These are phyloP conservation scores for Bocquillonia castaneifolia DNA, from an alignment of 441 rosid species.

Conservation along the genomic window DNA sequence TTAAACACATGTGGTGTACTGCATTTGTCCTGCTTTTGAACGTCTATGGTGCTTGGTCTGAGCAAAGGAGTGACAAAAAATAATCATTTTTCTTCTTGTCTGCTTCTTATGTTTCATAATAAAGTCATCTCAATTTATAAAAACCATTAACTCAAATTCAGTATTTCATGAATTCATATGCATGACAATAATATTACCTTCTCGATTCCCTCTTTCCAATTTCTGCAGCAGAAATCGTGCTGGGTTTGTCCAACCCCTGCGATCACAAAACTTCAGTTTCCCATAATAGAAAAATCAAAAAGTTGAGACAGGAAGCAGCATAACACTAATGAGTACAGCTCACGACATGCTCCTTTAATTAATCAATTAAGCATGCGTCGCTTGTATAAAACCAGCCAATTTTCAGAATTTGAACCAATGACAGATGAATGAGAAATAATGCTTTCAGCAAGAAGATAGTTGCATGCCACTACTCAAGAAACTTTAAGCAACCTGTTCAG, in stretches of 20 bases:
- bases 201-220: constrained; percentile 40
- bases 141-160: background rate
- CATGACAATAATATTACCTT: constrained; percentile 40
- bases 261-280: constrained; percentile 19
- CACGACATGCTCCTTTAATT: background rate
- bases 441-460: background rate
- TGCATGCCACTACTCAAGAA: background rate
- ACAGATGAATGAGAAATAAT: background rate
- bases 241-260: constrained; percentile 44
- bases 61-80: constrained; percentile 12
- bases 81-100: constrained; percentile 3
- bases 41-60: constrained; percentile 46
- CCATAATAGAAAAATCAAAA: background rate
- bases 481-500: constrained; percentile 46
- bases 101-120: background rate
- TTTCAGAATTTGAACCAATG: constrained; percentile 2
- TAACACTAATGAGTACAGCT: background rate
- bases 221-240: constrained; percentile 30
- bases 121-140: background rate
- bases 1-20: constrained; percentile 42
- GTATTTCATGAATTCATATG: background rate
- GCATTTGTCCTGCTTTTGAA: constrained; percentile 35
- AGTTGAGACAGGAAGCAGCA: background rate
- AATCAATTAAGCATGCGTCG: background rate
- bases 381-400: background rate